A percentile compares a stretch with the other conserved stretches of the same genome.
phyloP scores from a whole-genome alignment of 2,329 filamentous ascomycete species.

The Exophiala sp. region DNA sequence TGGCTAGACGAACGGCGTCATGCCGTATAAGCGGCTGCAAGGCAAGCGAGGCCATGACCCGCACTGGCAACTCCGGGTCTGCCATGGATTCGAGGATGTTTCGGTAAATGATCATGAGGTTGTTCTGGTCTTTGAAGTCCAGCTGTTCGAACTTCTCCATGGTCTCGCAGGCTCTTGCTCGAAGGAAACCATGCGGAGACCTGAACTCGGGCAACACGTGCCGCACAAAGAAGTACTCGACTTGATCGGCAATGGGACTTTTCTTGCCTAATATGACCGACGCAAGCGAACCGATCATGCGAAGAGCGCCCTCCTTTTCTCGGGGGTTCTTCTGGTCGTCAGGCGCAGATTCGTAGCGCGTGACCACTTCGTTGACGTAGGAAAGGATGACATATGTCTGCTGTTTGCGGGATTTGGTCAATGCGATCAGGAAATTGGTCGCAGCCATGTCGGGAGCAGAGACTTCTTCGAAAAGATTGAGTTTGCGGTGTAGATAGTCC shows the following conservation, averaged over 20 bases:
- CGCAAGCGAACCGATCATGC: constrained; percentile 94
- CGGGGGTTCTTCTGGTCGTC: constrained; percentile 88
- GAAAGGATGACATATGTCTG: constrained; percentile 91
- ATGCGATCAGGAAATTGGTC: constrained; percentile 89
- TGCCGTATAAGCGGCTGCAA: constrained; percentile 93
- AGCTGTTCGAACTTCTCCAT: constrained; percentile 97
- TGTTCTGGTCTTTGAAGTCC: constrained; percentile 93
- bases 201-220: constrained; percentile 98
- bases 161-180: constrained; percentile 91
- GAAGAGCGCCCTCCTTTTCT: constrained; percentile 90
- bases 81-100: constrained; percentile 97
- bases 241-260: constrained; percentile 93
- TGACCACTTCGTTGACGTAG: constrained; percentile 93
- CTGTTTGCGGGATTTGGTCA: constrained; percentile 91
- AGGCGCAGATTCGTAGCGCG: constrained; percentile 76
- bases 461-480: constrained; percentile 97
- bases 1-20: constrained; percentile 85
- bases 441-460: constrained; percentile 92
- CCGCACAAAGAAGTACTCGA: constrained; percentile 96
- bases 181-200: constrained; percentile 83
- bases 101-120: constrained; percentile 90
- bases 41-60: constrained; percentile 88
- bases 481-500: constrained; percentile 92
- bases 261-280: constrained; percentile 96
- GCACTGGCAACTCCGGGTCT: constrained; percentile 83